Base-by-base conservation (phyloP, 2,329 filamentous ascomycete genomes). In the Cladosporium sp. region DNA sequence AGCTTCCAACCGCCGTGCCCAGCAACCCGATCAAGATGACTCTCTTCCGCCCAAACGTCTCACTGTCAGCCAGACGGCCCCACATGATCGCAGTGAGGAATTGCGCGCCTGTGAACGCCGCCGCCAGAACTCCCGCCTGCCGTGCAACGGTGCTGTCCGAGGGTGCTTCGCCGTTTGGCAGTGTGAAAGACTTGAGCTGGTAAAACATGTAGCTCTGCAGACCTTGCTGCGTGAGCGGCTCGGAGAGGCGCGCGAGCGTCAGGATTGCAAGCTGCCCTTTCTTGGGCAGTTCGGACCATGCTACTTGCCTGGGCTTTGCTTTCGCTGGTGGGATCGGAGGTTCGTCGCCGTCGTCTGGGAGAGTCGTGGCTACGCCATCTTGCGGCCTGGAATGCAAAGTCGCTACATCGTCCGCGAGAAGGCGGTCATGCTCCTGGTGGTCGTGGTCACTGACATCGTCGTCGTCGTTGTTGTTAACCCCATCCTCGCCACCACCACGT, bases 131-230 rank as follows among this genome's bases (percentile, higher is more conserved):
- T 46, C 92, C 92, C 1, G 91, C 90, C 75, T 95, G 92, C 23
- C 85, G 83, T 0, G 92, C 87, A 69, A 96, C 93, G 1, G 85
- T 87, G 1, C 83, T 83, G 63, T 88, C 84, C 26, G 78, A 82
- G 2, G 82, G 82, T 28, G 91, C 83, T 10, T 67, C 44, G 31
- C 66, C 69, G 40, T 68, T 58, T 14, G 70, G 62, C 1, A 53
- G 35, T 7, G 69, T 67, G 71, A 96, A 94, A 66, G 89, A 94
- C 71, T 87, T 88, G n/a, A 97, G 85, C 76, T 95, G 91, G 77
- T 94, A 96, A 79, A 92, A 96, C 82, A 96, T 88, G 78, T 96
- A 96, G 1, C 90, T 86, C 77, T 90, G 85, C 10, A 93, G 78
- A 14, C 88, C 91, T 0, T 91, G 93, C 74, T 95, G 91, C 0